Conservation (phyloP, 352 stramenopile species). For the Phytophthora pseudosyringae region DNA sequence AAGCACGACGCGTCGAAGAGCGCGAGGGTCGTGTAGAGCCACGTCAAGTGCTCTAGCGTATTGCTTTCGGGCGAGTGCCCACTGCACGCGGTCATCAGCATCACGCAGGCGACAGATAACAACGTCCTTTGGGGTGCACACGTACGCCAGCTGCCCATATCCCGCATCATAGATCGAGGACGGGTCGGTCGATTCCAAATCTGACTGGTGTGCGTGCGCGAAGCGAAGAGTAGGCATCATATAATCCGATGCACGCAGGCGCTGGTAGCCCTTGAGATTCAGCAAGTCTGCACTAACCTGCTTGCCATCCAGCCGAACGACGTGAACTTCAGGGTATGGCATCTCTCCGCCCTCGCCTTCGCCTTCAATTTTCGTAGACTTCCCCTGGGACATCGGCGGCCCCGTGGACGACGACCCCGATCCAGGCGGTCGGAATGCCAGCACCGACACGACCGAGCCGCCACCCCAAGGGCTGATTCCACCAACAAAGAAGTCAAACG, state of each 20-base stretch:
- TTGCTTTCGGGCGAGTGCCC: slow-evolving; percentile 66
- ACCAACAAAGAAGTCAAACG: slow-evolving; percentile 87
- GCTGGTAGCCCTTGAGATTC: slow-evolving; percentile 77
- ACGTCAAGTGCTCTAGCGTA: slow-evolving; percentile 69
- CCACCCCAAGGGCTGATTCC: slow-evolving; percentile 74
- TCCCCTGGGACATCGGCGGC: slow-evolving; percentile 29
- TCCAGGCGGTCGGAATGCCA: slow-evolving; percentile 75
- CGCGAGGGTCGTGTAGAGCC: slow-evolving; percentile 61
- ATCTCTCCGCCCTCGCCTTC: slow-evolving; percentile 77
- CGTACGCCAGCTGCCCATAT: slow-evolving; percentile 69
- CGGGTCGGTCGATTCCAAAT: slow-evolving; percentile 29
- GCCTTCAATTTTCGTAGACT: slow-evolving; percentile 61
- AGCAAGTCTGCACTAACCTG: slow-evolving; percentile 86
- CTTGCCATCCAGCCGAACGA: slow-evolving; percentile 89
- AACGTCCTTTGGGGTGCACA: slow-evolving; percentile 87
- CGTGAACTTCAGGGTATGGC: slow-evolving; percentile 83
- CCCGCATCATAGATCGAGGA: slow-evolving; percentile 76
- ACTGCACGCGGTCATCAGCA: slow-evolving; percentile 80
- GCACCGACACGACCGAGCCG: slow-evolving; percentile 60
- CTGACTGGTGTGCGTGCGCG: slow-evolving; percentile 30
- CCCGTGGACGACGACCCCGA: slow-evolving; percentile 35
- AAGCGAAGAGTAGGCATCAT: slow-evolving; percentile 81
- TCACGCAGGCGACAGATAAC: slow-evolving; percentile 85
- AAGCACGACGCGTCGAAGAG: slow-evolving; percentile 60
- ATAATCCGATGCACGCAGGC: slow-evolving; percentile 79